Conservation (phyloP, 1,139 yeast species). For the Scheffersomyces segobiensis region DNA sequence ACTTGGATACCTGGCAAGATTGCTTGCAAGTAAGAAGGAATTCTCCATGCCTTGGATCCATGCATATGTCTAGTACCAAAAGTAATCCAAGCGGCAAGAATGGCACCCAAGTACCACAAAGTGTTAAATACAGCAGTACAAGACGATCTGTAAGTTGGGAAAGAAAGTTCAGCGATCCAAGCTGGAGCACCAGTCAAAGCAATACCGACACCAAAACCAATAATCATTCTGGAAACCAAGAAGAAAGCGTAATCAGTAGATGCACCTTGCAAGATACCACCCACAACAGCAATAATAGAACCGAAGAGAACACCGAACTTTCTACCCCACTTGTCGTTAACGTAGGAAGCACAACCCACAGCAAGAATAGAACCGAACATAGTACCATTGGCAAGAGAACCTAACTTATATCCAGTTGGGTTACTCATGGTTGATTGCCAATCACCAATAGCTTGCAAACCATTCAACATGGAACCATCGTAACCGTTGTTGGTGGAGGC, state of each 20-base stretch:
- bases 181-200: constrained; percentile 40
- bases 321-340: constrained; percentile 52
- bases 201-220: constrained; percentile 44
- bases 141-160: constrained; percentile 49
- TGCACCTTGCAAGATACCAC: constrained; percentile 39
- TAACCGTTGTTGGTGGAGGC: constrained; percentile 23
- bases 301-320: constrained; percentile 16
- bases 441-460: constrained; percentile 17
- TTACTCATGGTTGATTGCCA: constrained; percentile 19
- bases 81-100: constrained; percentile 56
- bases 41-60: constrained; percentile 39
- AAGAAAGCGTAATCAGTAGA: constrained; percentile 37
- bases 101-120: constrained; percentile 45
- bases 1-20: constrained; percentile 28
- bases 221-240: constrained; percentile 34
- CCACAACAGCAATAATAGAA: constrained; percentile 10
- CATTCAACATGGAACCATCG: constrained; percentile 23
- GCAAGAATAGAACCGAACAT: constrained; percentile 22
- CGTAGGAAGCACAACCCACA: constrained; percentile 28
- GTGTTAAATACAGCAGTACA: constrained; percentile 51
- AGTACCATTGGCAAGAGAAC: constrained; percentile 21
- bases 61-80: constrained; percentile 44
- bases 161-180: constrained; percentile 42
- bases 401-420: constrained; percentile 19
- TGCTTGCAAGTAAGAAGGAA: constrained; percentile 50